These are phyloP conservation scores for Deinandra increscens DNA, from an alignment of 129 eudicot species.

Conservation along the genomic window DNA sequence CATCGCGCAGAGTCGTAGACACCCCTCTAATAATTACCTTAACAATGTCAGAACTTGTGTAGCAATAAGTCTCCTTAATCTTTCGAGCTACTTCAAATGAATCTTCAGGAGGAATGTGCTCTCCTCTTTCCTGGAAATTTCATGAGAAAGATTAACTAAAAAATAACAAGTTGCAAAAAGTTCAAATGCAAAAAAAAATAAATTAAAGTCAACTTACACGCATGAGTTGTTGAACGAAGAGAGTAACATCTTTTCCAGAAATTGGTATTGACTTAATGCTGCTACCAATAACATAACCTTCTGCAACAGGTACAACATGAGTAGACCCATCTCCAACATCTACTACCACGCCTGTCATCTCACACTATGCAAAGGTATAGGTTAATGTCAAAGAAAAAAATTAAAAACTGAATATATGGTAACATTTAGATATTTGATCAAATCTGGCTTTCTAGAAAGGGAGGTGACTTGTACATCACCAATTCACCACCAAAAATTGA, in stretches of 20 bases:
- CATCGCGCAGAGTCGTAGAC: too few relatives aligned
- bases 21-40: too few relatives aligned
- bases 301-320: slow-evolving; percentile 97
- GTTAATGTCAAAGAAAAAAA: slow-evolving; percentile 18
- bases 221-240: slow-evolving; percentile 85
- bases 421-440: background rate
- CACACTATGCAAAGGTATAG: slow-evolving; percentile 63
- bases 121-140: slow-evolving; percentile 86
- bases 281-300: slow-evolving; percentile 97
- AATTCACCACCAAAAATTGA: background rate
- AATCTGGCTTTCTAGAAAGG: background rate
- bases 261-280: slow-evolving; percentile 88
- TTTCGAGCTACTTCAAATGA: slow-evolving; percentile 92
- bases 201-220: slow-evolving; percentile 52
- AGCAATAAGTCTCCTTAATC: slow-evolving; percentile 95
- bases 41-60: slow-evolving; percentile 93
- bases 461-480: background rate
- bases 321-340: slow-evolving; percentile 97
- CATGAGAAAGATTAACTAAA: slow-evolving; percentile 18
- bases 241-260: slow-evolving; percentile 81
- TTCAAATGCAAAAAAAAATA: slow-evolving; percentile 12
- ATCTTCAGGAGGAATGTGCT: slow-evolving; percentile 91
- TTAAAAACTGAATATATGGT: background rate
- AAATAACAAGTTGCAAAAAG: background rate
- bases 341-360: slow-evolving; percentile 99